Evolutionary conservation across 2,329 filamentous ascomycete species (phyloP), one percentile per base, ranked within the genome.

Genomic region (Chaetomiaceae sp.): DNA sequence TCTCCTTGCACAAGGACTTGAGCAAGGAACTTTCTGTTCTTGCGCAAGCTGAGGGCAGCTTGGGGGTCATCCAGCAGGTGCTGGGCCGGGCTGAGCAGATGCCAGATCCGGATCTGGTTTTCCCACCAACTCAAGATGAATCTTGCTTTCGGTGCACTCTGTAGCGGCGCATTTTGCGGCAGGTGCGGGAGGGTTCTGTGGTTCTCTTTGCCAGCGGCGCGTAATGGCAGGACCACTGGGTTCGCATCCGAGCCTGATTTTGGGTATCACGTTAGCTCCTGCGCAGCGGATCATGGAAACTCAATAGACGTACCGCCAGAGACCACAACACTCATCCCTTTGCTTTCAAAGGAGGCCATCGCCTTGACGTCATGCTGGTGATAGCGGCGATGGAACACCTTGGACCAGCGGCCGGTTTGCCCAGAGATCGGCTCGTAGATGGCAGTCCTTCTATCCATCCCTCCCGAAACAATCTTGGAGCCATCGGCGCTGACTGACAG

Each of bases 341-440:
- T 83, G 46, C 85, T 85, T 68, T 99, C 93, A 58, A 92, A 97
- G 0, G 88, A 84, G 30, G 90, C 87, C 82, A 97, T 88, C 1
- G 89, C 82, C 72, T 97, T 97, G 62, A 97, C 90, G 71, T 99
- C 93, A 67, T 97, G 91, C 40, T 86, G 82, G 65, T 99, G 93
- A 64, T 92, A 91, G 63, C 89, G 79, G 58, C 88, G 80, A 64
- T 95, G 89, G 68, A 83, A 87, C n/a, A 89, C 77, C 67, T 93
- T 92, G 52, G 81, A 81, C 93, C 93, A 99, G 64, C 85, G 81
- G 47, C 77, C 74, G 52, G 77, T 77, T 19, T 80, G 74, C 40
- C 78, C 77, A 51, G 74, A 70, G 42, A 77, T 76, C 59, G 84
- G 82, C 66, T 84, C 87, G 71, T 95, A 96, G 40, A 92, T 74